These are phyloP conservation scores for Aspergillus pseudotamarii DNA, from an alignment of 2,329 filamentous ascomycete species.

Conservation along the genomic window DNA sequence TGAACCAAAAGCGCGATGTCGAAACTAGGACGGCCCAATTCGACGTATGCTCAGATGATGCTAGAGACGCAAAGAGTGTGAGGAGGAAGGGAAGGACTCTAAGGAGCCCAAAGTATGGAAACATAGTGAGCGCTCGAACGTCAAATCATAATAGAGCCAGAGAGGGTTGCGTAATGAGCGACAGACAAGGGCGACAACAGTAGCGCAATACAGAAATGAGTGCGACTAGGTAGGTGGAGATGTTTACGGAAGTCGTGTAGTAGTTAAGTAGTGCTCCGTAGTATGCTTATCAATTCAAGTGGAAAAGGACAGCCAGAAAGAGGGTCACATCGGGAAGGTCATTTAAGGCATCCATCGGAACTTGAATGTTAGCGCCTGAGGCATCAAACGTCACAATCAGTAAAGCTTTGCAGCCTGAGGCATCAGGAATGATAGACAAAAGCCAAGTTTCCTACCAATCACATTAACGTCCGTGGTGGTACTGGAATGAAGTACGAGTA, in stretches of 20 bases:
- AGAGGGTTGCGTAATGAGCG: neutral
- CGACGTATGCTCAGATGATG: slow-evolving; percentile 70
- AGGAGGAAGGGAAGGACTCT: slow-evolving; percentile 30
- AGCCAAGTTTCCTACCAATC: neutral
- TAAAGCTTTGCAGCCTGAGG: neutral
- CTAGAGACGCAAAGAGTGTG: slow-evolving; percentile 18
- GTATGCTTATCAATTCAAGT: neutral
- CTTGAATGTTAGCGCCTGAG: neutral
- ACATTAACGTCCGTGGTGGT: neutral
- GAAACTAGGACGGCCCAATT: slow-evolving; percentile 99
- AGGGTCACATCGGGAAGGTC: neutral
- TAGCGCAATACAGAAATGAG: neutral
- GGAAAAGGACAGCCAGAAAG: neutral
- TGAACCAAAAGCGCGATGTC: slow-evolving; percentile 99
- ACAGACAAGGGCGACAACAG: neutral
- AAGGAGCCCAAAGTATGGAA: slow-evolving; percentile 27
- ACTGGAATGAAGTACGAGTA: neutral
- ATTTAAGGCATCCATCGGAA: neutral
- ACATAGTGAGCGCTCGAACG: slow-evolving; percentile 28
- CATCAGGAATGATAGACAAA: neutral
- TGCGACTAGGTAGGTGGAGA: neutral
- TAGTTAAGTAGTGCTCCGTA: too few relatives aligned
- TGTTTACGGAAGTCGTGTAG: neutral
- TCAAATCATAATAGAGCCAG: slow-evolving; percentile 21
- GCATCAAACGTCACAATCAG: neutral